Percentiles rank a stretch among this genome's conserved stretches.
These are phyloP conservation scores for Ochetophila trinervis DNA, from an alignment of 306 rosid species.

Conservation along the genomic window DNA sequence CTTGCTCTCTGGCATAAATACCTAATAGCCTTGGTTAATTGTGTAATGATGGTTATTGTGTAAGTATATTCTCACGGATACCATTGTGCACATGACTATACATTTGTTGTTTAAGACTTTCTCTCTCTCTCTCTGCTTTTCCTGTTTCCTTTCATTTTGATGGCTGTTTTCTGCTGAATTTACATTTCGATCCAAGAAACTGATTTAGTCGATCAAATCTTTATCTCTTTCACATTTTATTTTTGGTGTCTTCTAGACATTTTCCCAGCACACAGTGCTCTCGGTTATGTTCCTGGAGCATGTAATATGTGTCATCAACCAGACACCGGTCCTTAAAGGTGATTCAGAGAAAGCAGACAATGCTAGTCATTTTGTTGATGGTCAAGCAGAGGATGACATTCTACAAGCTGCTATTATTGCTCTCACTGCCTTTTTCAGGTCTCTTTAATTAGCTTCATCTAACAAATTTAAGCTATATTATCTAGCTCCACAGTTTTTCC, in stretches of 20 bases:
- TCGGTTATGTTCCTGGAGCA: slow-evolving; percentile 86
- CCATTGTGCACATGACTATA: too few relatives aligned
- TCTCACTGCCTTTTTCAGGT: slow-evolving; percentile 96
- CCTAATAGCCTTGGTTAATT: background rate
- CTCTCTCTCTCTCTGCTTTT: too few relatives aligned
- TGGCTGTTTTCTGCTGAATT: too few relatives aligned
- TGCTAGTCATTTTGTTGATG: slow-evolving; percentile 46
- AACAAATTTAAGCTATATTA: slow-evolving; percentile 19
- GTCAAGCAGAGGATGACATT: slow-evolving; percentile 62
- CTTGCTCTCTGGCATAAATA: too few relatives aligned
- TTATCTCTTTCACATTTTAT: background rate
- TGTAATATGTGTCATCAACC: slow-evolving; percentile 64
- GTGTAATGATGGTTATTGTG: background rate
- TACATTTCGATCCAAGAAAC: too few relatives aligned
- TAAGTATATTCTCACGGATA: background rate
- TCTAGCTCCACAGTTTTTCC: slow-evolving; percentile 21
- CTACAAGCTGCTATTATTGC: slow-evolving; percentile 85
- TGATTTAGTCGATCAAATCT: background rate
- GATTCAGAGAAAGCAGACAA: slow-evolving; percentile 56
- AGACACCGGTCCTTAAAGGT: slow-evolving; percentile 54
- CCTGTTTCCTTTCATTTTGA: too few relatives aligned
- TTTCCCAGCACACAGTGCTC: slow-evolving; percentile 82
- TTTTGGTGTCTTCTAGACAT: slow-evolving; percentile 52
- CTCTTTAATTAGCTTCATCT: slow-evolving; percentile 8
- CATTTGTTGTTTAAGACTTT: too few relatives aligned